Evolutionary conservation across 805 yeast species (phyloP).

Genomic region (Kuraishia piskuri): DNA sequence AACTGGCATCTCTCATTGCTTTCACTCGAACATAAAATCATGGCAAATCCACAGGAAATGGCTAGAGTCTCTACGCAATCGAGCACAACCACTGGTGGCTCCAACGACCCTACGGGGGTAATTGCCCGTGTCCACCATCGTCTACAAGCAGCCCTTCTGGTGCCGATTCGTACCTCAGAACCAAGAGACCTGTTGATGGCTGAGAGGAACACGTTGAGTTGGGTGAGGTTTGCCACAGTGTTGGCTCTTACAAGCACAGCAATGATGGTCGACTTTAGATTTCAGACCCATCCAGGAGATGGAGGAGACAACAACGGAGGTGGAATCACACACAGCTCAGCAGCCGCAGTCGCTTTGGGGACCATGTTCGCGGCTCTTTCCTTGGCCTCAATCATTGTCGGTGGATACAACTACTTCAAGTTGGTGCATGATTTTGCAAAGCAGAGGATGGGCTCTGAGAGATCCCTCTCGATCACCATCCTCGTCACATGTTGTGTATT

Average conservation of each 20-base stretch:
- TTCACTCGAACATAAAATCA: too few species aligned
- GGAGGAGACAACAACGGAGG: constrained; percentile 5
- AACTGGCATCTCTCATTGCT: too few species aligned
- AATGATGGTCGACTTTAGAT: constrained; percentile 33
- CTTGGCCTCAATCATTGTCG: constrained; percentile 26
- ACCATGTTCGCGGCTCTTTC: constrained; percentile 29
- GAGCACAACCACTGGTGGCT: neutral
- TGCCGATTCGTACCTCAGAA: constrained; percentile 30
- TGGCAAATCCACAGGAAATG: neutral
- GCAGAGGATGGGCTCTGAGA: constrained; percentile 29
- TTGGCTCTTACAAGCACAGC: constrained; percentile 39
- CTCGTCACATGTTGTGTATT: constrained; percentile 26
- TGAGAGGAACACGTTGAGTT: constrained; percentile 43
- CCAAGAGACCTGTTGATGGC: constrained; percentile 48
- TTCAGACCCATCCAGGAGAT: constrained; percentile 23
- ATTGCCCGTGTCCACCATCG: constrained; percentile 6
- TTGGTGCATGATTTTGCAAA: constrained; percentile 36
- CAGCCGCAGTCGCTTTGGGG: constrained; percentile 17
- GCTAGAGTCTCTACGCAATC: neutral
- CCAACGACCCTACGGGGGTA: constrained; percentile 6
- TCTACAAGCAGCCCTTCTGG: constrained; percentile 13
- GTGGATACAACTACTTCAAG: constrained; percentile 32
- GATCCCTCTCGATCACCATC: constrained; percentile 23
- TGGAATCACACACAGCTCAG: constrained; percentile 2
- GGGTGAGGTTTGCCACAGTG: constrained; percentile 36